Percentiles rank a stretch among this genome's conserved stretches.
Evolutionary conservation across 2,329 filamentous ascomycete genomes (phyloP).

Genomic region (Cercospora canescens): DNA sequence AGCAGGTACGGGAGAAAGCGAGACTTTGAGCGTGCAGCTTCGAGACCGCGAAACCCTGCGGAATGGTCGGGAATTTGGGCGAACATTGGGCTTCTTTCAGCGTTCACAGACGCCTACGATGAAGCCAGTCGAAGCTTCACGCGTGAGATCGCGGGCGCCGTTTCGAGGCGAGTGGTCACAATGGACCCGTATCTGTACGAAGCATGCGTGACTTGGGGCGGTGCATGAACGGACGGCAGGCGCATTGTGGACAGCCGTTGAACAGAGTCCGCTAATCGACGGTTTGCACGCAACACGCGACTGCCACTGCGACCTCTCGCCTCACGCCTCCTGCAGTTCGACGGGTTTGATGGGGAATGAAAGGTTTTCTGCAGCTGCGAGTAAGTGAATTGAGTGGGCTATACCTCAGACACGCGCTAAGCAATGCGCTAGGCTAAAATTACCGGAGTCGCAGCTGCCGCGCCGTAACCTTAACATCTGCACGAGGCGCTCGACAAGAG

Average conservation of each 20-base stretch:
- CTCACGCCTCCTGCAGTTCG: not conserved
- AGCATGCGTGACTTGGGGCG: not conserved
- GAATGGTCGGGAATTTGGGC: not conserved
- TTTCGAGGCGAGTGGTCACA: not conserved
- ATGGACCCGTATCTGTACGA: not conserved
- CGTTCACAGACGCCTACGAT: not conserved
- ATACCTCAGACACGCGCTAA: not conserved
- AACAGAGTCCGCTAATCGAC: not conserved
- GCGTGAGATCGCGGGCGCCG: not conserved
- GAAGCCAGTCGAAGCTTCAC: not conserved
- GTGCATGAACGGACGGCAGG: not conserved
- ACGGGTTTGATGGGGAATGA: not conserved
- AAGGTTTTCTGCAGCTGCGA: not conserved
- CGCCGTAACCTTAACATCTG: conserved; percentile 3
- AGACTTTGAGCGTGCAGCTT: conserved; percentile 48
- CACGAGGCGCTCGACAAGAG: not conserved
- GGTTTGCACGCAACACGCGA: not conserved
- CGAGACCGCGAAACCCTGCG: not conserved
- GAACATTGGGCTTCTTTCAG: not conserved
- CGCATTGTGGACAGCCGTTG: not conserved
- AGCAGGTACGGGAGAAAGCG: conserved; percentile 57
- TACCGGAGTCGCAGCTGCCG: conserved; percentile 6
- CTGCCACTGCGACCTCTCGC: not conserved
- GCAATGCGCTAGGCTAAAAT: not conserved
- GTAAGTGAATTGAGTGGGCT: not conserved